A percentile compares a stretch with the other conserved stretches of the same genome.
These are phyloP conservation scores for Balakata baccata DNA, from an alignment of 345 rosid species.

Conservation along the genomic window DNA sequence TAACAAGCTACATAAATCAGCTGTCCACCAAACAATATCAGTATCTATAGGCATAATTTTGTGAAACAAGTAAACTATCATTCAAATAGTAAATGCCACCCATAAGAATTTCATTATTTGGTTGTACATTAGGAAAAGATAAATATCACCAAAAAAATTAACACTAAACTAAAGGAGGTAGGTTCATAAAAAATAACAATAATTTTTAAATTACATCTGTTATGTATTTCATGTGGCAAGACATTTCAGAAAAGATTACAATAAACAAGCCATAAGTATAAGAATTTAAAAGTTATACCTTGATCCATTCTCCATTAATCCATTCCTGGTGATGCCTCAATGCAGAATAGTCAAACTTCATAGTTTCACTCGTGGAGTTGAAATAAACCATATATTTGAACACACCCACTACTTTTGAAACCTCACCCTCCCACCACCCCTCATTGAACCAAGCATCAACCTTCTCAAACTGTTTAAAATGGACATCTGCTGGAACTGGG, in stretches of 20 bases:
- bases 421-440: conserved; percentile 26
- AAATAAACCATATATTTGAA: conserved; percentile 13
- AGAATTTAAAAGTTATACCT: conserved; percentile 7
- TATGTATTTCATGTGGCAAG: too few relatives aligned
- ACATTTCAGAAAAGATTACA: not conserved
- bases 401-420: conserved; percentile 8
- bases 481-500: not conserved
- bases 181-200: not conserved
- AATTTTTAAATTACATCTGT: not conserved
- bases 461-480: conserved; percentile 14
- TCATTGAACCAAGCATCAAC: conserved; percentile 26
- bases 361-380: conserved; percentile 5
- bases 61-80: too few relatives aligned
- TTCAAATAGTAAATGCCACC: not conserved
- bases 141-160: not conserved
- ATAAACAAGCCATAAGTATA: not conserved
- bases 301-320: conserved; percentile 18
- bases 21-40: not conserved
- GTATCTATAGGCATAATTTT: too few relatives aligned
- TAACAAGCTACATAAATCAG: not conserved
- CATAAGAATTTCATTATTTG: not conserved
- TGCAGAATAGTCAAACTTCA: conserved; percentile 1
- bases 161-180: not conserved
- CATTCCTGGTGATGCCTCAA: conserved; percentile 17
- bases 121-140: not conserved